phyloP scores from a whole-genome alignment of 805 yeast genomes.

The Yarrowia sp. region DNA sequence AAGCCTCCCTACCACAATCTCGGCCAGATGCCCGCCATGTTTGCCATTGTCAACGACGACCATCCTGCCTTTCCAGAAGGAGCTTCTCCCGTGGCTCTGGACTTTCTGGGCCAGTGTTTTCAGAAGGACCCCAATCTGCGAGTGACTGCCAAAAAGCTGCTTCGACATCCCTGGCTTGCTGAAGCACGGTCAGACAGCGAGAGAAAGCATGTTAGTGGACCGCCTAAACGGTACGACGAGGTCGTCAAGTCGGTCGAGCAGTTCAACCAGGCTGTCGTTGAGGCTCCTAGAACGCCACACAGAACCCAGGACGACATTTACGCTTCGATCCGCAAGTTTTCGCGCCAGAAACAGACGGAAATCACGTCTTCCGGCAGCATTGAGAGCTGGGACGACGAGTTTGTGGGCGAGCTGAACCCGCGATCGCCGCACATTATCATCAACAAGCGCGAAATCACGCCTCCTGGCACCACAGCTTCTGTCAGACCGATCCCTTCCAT shows the following conservation, averaged over 20 bases:
- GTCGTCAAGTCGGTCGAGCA: conserved; percentile 21
- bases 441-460: conserved; percentile 45
- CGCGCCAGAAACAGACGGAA: conserved; percentile 17
- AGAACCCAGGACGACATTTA: conserved; percentile 1
- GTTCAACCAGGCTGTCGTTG: conserved; percentile 21
- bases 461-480: conserved; percentile 37
- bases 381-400: conserved; percentile 26
- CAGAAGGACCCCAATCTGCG: conserved; percentile 65
- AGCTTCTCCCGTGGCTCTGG: conserved; percentile 45
- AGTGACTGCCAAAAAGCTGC: conserved; percentile 52
- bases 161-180: conserved; percentile 61
- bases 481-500: neutral
- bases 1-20: conserved; percentile 82
- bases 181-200: conserved; percentile 25
- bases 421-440: conserved; percentile 32
- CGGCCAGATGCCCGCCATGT: conserved; percentile 75
- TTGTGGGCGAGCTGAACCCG: conserved; percentile 18
- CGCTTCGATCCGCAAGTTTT: conserved; percentile 8
- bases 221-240: conserved; percentile 7
- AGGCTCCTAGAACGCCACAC: neutral
- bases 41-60: conserved; percentile 76
- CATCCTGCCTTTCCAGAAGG: conserved; percentile 64
- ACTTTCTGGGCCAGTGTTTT: conserved; percentile 66
- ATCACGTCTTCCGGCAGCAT: conserved; percentile 10
- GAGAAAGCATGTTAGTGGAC: conserved; percentile 12